Base-by-base conservation (phyloP, 2,329 filamentous ascomycete genomes). In the Hymenoscyphus linearis region DNA sequence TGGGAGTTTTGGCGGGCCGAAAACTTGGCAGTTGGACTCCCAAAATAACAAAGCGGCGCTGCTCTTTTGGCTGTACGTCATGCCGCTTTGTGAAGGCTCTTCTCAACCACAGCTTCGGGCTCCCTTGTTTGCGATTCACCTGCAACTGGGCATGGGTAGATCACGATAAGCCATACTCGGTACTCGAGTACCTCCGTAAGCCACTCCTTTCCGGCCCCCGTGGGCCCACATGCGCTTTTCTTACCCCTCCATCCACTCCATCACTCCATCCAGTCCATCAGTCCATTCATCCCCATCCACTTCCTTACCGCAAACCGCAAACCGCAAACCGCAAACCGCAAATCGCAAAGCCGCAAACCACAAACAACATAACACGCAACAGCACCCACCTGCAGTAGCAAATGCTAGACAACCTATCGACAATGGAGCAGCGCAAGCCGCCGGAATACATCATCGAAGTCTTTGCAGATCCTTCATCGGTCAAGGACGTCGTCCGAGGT, bases 401-500 rank as follows among this genome's bases (percentile, higher is more conserved):
- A 60, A 67, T 65, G 61, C 58, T 64, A 4, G 58, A 64, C 16
- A 61, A 59, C 18, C 35, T 54, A 44, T 31, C 56, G 37, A 57
- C 65, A 60, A 89, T 88, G 85, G 85, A 89, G 69, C 80, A 80
- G 74, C 82, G 83, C 74, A 77, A 75, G 73, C 86, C 90, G 62
- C 91, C 91, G 70, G 92, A 97, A 77, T 96, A 96, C 78, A 91
- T 90, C 68, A 85, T 99, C 74, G 93, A 97, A 74, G 88, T 96
- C 72, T 96, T 97, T 74, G 90, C 93, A 62, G 95, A 98, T 76
- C 90, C 91, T 57, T 85, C 85, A 52, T 95, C 89, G 60, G 91
- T 97, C 67, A 91, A 90, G 75, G 93, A 98, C 73, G 89, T 98
- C 60, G 87, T 98, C 65, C 93, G 93, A 85, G 93, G 93, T 93